Conservation (phyloP, 495 filamentous ascomycete species). For the Penicillium dipodomyicola region DNA sequence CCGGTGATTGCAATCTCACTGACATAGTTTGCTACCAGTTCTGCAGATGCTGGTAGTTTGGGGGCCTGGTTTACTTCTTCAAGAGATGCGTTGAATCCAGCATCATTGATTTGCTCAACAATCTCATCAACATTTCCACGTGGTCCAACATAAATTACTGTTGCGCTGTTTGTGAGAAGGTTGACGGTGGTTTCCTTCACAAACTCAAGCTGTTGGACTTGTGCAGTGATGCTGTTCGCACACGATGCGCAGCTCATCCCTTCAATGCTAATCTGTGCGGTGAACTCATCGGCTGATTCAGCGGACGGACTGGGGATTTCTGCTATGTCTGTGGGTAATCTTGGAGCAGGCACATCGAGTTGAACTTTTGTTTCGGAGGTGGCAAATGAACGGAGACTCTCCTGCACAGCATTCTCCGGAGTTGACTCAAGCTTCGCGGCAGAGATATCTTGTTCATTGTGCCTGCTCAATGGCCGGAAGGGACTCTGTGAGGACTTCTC, state of each 20-base stretch:
- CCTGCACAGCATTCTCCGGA: neutral
- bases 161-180: constrained; percentile 58
- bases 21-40: constrained; percentile 28
- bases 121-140: constrained; percentile 43
- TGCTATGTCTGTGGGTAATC: constrained; percentile 1
- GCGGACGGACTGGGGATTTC: constrained; percentile 2
- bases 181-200: constrained; percentile 55
- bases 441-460: neutral
- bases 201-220: constrained; percentile 49
- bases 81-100: constrained; percentile 54
- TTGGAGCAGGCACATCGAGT: neutral
- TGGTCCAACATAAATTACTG: constrained; percentile 44
- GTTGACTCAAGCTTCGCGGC: neutral
- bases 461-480: neutral
- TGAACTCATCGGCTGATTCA: constrained; percentile 28
- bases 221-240: constrained; percentile 51
- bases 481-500: constrained; percentile 16
- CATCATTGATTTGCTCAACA: constrained; percentile 50
- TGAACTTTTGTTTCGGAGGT: constrained; percentile 5
- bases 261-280: constrained; percentile 50
- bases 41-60: constrained; percentile 20
- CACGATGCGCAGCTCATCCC: constrained; percentile 70
- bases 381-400: neutral
- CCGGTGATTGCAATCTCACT: constrained; percentile 71
- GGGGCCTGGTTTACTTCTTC: constrained; percentile 39